Base-by-base conservation (phyloP, 169 alveolate species). In the Eimeria sp. region DNA sequence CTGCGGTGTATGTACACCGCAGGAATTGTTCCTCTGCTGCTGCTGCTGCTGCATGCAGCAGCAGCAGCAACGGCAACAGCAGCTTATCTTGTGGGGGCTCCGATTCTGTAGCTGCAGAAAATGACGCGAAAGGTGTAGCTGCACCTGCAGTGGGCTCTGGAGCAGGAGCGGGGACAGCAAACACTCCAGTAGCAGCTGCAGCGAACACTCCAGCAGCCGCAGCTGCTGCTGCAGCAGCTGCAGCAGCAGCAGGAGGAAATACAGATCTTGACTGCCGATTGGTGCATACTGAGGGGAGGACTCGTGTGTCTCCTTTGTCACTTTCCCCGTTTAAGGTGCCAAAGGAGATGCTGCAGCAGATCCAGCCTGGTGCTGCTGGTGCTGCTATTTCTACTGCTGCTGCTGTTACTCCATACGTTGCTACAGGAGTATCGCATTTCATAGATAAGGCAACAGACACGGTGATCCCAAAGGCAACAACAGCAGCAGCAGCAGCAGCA, bases 291-390 rank as follows among this genome's bases (percentile, higher is more conserved):
- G 82, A 72, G 45, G 82, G 82, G 14, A 14, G 47, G 47, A 30
- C 13, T 27, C 18, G 40, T 22, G 22, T 27, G 82, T 30, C 45
- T 72, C 82, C 82, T 14, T 30, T 14, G 18, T 72, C 82, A 3
- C 82, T 72, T 18, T 22, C 82, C 18, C 45, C 82, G 45, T 72
- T 72, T 72, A 27, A 72, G 82, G 82, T 72, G 49, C 82, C 82
- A 2, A 27, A 20, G 22, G 82, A 22, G 18, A 18, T 30, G 82
- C 82, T 72, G 30, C 82, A 18, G 82, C 82, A 72, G 82, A 27
- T 72, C 47, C 82, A 43, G 49, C 72, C 72, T 61, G 72, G 30
- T 61, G 72, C 72, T 5, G 30, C 82, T 30, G 82, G 45, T 13
- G 82, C 45, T 22, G 82, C 82, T 72, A 43, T 43, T n/a, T 27